Conservation (phyloP, 371 early-diverging fungal genomes). For the Actinomortierella wolfii region DNA sequence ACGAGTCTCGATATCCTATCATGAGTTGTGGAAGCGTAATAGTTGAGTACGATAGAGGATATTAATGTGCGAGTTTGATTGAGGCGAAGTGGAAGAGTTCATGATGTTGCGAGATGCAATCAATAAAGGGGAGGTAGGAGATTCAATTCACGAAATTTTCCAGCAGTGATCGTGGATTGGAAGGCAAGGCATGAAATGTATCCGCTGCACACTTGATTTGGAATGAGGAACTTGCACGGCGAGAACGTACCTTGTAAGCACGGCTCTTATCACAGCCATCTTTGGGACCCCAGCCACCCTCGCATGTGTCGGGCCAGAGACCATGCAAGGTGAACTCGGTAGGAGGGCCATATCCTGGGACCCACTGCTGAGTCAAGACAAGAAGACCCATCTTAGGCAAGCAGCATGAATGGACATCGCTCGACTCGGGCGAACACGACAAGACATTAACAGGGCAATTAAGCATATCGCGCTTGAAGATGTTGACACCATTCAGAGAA, state of each 20-base stretch:
- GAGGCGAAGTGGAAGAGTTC: no score
- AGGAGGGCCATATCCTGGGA: conserved; percentile 49
- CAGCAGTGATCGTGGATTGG: no score
- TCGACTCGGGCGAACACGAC: conserved; percentile 49
- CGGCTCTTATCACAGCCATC: conserved; percentile 46
- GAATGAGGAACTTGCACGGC: no score
- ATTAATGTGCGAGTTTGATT: no score
- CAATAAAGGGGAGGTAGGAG: no score
- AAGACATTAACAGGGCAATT: conserved; percentile 10
- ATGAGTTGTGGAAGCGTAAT: no score
- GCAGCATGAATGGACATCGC: conserved; percentile 60
- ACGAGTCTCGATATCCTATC: background rate
- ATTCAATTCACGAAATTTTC: no score
- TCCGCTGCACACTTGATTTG: no score
- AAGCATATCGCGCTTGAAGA: no score
- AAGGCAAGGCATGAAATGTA: no score
- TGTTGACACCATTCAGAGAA: no score
- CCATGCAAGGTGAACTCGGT: conserved; percentile 60
- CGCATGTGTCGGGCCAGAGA: conserved; percentile 52
- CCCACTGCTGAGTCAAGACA: conserved; percentile 60
- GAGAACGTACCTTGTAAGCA: conserved; percentile 13
- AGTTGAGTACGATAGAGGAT: conserved; percentile 24
- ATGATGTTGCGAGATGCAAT: no score
- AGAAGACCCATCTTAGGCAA: conserved; percentile 66
- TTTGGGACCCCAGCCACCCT: conserved; percentile 42